Percentiles rank a stretch among this genome's conserved stretches.
phyloP scores from a whole-genome alignment of 2,329 filamentous ascomycete species.

The Aspergillus arachidicola region DNA sequence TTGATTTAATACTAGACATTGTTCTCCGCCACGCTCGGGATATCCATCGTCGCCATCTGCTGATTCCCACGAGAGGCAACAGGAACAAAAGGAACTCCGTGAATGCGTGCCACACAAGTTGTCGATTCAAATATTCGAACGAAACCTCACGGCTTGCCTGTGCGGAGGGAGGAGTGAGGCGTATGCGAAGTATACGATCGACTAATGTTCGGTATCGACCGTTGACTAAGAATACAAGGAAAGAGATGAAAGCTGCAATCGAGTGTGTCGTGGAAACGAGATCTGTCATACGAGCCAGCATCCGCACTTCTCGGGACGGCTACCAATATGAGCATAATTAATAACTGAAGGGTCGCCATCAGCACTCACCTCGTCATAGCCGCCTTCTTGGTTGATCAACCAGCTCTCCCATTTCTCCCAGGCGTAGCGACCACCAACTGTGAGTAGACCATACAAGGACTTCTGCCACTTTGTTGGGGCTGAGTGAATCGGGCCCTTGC shows the following conservation, averaged over 20 bases:
- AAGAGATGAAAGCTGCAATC: slow-evolving; percentile 78
- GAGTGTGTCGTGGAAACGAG: slow-evolving; percentile 74
- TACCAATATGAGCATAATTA: slow-evolving; percentile 27
- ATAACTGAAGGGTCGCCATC: neutral
- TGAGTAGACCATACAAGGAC: slow-evolving; percentile 77
- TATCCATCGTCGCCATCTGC: slow-evolving; percentile 90
- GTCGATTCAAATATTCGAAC: slow-evolving; percentile 95
- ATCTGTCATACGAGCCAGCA: slow-evolving; percentile 70
- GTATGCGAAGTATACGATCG: slow-evolving; percentile 80
- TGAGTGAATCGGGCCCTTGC: slow-evolving; percentile 61
- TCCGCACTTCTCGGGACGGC: slow-evolving; percentile 53
- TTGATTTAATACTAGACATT: slow-evolving; percentile 61
- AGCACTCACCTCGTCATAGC: slow-evolving; percentile 61
- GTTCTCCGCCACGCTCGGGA: slow-evolving; percentile 81
- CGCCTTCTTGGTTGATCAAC: slow-evolving; percentile 75
- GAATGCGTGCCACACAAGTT: slow-evolving; percentile 99
- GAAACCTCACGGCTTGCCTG: slow-evolving; percentile 90
- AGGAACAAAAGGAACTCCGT: slow-evolving; percentile 98
- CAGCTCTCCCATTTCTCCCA: slow-evolving; percentile 93
- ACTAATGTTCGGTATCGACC: slow-evolving; percentile 89
- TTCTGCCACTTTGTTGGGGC: slow-evolving; percentile 84
- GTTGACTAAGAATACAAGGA: slow-evolving; percentile 87
- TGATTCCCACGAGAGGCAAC: slow-evolving; percentile 92
- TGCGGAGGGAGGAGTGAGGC: slow-evolving; percentile 80
- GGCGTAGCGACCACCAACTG: slow-evolving; percentile 82